Evolutionary conservation across 805 yeast species (phyloP), one percentile per base, ranked within the genome.

Genomic region (Schwanniomyces vanrijiae): DNA sequence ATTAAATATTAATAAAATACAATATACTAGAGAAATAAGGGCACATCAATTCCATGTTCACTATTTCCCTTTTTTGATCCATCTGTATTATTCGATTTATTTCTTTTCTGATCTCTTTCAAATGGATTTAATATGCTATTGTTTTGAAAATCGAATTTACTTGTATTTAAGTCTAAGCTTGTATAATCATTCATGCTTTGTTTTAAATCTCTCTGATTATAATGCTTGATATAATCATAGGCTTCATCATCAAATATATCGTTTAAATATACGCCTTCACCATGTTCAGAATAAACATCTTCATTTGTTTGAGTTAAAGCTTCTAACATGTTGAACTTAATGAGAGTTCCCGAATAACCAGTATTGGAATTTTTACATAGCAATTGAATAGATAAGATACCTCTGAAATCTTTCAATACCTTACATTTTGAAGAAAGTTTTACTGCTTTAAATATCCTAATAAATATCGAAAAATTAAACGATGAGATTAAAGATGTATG

Each of bases 31-130:
- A 75, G 60, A 48, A 74, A 75, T 21, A 75, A 57, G 1, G 80
- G 80, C 9, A 75, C 66, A 48, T 75, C 80, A 40, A 75, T 76
- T 9, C 75, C 76, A 10, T 75, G 75, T 33, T 68, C 73, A 1
- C 69, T 65, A 37, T 63, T 40, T 5, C 42, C 39, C 9, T 37
- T 45, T 37, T 8, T 37, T 42, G 9, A 11, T n/a, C 16, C 25
- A 34, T 24, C 39, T 37, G 14, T 25, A 24, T 9, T 5, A 16
- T 33, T 16, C 20, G 5, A 20, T 43, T 24, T 26, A 53, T 22
- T 18, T 38, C 24, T 37, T 4, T 13, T 5, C 16, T 2, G 6
- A 21, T 37, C 11, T 9, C 5, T 37, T 20, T 20, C 16, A 37
- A 26, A 26, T 9, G 29, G 3, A 26, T 37, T 19, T 37, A 20